phyloP scores from a whole-genome alignment of 2,329 filamentous ascomycete genomes.

The Pochonia chlamydosporia region DNA sequence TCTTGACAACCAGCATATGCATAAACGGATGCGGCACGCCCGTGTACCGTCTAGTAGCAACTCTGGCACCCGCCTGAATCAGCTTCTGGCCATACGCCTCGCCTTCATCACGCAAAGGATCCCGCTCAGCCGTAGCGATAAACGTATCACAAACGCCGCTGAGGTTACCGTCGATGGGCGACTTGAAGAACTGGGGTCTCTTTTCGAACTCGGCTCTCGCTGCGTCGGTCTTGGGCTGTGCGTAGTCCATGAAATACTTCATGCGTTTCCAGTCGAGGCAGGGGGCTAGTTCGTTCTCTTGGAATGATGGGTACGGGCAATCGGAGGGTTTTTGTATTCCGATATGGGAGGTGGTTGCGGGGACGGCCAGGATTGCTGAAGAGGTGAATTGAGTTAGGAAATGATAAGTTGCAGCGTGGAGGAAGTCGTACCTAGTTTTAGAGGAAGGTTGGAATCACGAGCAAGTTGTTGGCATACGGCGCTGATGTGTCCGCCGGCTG shows the following conservation, averaged over 20 bases:
- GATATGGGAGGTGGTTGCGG: neutral
- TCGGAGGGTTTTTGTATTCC: slow-evolving; percentile 1
- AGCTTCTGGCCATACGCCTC: slow-evolving; percentile 8
- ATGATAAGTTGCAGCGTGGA: neutral
- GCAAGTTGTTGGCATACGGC: slow-evolving; percentile 8
- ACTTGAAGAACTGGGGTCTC: neutral
- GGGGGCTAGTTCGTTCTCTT: slow-evolving; percentile 5
- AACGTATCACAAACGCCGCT: slow-evolving; percentile 5
- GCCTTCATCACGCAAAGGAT: slow-evolving; percentile 8
- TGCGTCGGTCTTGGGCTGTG: neutral
- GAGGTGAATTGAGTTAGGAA: neutral
- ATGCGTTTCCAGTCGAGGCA: slow-evolving; percentile 8
- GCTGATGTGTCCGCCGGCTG: slow-evolving; percentile 6
- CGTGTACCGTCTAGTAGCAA: slow-evolving; percentile 2
- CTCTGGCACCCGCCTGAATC: slow-evolving; percentile 1
- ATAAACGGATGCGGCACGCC: slow-evolving; percentile 8
- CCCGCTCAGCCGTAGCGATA: slow-evolving; percentile 6
- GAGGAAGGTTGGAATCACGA: slow-evolving; percentile 2
- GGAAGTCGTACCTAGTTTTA: slow-evolving; percentile 2
- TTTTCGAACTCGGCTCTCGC: neutral
- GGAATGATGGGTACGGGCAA: slow-evolving; percentile 3
- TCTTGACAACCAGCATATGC: slow-evolving; percentile 4
- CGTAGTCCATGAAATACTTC: slow-evolving; percentile 4
- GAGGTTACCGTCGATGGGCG: slow-evolving; percentile 6
- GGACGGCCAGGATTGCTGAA: slow-evolving; percentile 2